Percentiles rank a stretch among this genome's conserved stretches.
Conservation (phyloP, 345 rosid genomes). For the Anacardium occidentale region DNA sequence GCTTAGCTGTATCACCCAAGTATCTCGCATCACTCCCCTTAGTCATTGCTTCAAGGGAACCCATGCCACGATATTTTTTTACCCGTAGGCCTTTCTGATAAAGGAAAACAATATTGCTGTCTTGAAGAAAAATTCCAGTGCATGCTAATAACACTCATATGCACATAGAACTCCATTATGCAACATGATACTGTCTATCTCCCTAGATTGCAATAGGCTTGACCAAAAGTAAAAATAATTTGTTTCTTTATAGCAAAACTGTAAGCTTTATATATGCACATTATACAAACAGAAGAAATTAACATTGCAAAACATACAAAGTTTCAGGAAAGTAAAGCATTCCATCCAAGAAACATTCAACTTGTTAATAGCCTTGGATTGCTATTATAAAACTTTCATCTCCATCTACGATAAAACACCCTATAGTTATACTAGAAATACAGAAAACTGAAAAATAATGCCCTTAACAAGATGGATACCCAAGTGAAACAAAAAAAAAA, state of each 20-base stretch:
- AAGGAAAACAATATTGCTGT: background rate
- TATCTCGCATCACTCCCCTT: slow-evolving; percentile 95
- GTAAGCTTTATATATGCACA: background rate
- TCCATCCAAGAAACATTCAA: background rate
- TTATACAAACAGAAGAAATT: too few species aligned
- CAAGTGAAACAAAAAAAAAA: background rate
- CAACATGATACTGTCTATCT: background rate
- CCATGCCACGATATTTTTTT: slow-evolving; percentile 95
- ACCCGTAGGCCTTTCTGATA: slow-evolving; percentile 57
- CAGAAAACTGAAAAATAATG: background rate
- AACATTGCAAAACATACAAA: background rate
- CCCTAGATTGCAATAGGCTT: background rate
- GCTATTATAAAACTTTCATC: background rate
- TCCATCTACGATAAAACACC: background rate
- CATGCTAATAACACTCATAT: background rate
- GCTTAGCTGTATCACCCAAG: slow-evolving; percentile 73
- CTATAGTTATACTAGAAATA: background rate
- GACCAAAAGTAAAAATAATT: background rate
- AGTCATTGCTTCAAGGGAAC: slow-evolving; percentile 95
- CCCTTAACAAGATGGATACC: background rate
- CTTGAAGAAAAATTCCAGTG: background rate
- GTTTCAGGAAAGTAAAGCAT: background rate
- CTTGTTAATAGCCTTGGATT: background rate
- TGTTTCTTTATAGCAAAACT: background rate
- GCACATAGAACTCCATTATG: background rate